Base-by-base conservation (phyloP, 495 filamentous ascomycete genomes). In the Trichocladium antarcticum region DNA sequence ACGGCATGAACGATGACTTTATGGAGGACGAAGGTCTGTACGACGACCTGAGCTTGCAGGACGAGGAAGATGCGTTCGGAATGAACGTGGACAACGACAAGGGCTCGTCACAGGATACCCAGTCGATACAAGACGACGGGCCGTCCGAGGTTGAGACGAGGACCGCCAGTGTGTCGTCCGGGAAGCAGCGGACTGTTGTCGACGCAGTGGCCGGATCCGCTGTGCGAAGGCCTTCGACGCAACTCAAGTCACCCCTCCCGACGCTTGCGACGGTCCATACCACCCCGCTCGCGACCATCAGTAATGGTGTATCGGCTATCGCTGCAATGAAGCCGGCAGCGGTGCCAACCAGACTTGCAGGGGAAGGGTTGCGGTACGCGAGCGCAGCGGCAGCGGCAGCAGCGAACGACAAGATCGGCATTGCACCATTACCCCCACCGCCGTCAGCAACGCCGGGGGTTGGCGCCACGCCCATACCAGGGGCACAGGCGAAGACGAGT, bases 351-450 rank as follows among this genome's bases (percentile, higher is more conserved):
- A 80, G 88, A 57, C 76, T 85, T 3, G 82, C 89, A 20, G 89
- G 87, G 28, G 90, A 97, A 62, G 85, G 85, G 0, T 71, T 97
- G 55, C 96, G 96, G 66, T 97, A 97, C 63, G 92, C 93, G 27
- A 95, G 92, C 16, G 92, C 92, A 0, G 92, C 92, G 0, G 93
- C 92, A 0, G 93, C 92, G 0, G 92, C 92, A 1, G 93, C 93
- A 9, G 87, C 92, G 40, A 92, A 82, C 64, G 89, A 95, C 62
- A 93, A 89, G 58, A 88, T 95, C 9, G 89, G 89, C n/a, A 95
- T 96, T 55, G 80, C 87, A 22, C 89, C 89, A 15, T 72, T 96
- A 48, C 89, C 89, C 20, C 89, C 89, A 38, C 89, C 89, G 59
- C 87, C 86, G n/a, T 68, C 73, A 24, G 57, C 68, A 19, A 60